These are phyloP conservation scores for Auricularia auricula-judae DNA, from an alignment of 768 basidiomycete species.

Conservation along the genomic window DNA sequence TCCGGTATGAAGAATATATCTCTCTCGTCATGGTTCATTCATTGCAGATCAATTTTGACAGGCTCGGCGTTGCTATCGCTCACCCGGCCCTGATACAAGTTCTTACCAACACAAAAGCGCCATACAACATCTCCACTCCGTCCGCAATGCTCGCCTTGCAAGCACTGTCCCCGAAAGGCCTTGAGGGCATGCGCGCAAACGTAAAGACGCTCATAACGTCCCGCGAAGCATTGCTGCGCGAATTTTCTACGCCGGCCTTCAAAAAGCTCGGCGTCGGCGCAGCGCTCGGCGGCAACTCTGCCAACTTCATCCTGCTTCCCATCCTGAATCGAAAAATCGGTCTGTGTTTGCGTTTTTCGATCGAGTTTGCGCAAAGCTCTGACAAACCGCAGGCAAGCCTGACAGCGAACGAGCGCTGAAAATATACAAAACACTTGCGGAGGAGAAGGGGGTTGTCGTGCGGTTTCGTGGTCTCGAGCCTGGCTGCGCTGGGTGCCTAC, in stretches of 20 bases:
- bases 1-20: constrained; percentile 49
- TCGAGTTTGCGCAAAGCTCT: not conserved
- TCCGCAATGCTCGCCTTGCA: constrained; percentile 73
- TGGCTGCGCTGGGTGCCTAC: constrained; percentile 78
- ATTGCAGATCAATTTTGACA: constrained; percentile 19
- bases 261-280: constrained; percentile 45
- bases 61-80: constrained; percentile 82
- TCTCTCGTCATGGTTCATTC: not conserved
- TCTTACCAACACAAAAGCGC: constrained; percentile 91
- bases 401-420: constrained; percentile 25
- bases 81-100: constrained; percentile 86
- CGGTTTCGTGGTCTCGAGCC: constrained; percentile 77
- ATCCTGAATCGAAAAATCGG: constrained; percentile 40
- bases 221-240: constrained; percentile 42
- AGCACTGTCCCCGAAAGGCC: constrained; percentile 58
- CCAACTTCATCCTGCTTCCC: constrained; percentile 84
- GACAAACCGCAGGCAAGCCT: constrained; percentile 6
- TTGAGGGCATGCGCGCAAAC: constrained; percentile 56
- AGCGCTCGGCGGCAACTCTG: constrained; percentile 71
- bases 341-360: constrained; percentile 29
- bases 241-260: constrained; percentile 33
- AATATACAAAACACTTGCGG: constrained; percentile 77
- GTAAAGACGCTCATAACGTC: constrained; percentile 44
- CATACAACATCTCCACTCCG: constrained; percentile 91
- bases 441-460: constrained; percentile 79